Percentiles rank a stretch among this genome's conserved stretches.
These are phyloP conservation scores for Aureobasidium vineae DNA, from an alignment of 2,329 filamentous ascomycete genomes.

Conservation along the genomic window DNA sequence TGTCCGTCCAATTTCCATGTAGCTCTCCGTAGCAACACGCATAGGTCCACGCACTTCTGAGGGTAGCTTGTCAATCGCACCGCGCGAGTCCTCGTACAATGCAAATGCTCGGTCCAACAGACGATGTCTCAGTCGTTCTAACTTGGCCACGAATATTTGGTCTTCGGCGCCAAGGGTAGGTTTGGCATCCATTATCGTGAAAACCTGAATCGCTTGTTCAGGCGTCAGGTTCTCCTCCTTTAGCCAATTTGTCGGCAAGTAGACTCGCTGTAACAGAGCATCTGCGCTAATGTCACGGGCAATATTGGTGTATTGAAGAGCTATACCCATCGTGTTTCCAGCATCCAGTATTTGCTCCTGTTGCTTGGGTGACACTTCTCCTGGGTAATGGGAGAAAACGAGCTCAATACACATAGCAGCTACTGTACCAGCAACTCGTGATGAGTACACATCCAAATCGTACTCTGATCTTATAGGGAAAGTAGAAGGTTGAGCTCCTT, in stretches of 20 bases:
- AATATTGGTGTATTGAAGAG: conserved; percentile 76
- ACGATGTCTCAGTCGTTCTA: conserved; percentile 53
- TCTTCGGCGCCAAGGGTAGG: conserved; percentile 29
- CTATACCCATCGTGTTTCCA: conserved; percentile 66
- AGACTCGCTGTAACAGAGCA: conserved; percentile 64
- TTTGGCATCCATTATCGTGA: conserved; percentile 27
- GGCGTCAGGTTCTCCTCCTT: conserved; percentile 56
- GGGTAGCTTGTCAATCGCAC: conserved; percentile 62
- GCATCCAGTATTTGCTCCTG: conserved; percentile 53
- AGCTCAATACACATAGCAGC: conserved; percentile 67
- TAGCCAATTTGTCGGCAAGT: conserved; percentile 66
- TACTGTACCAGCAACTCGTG: conserved; percentile 70
- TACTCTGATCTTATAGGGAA: conserved; percentile 60
- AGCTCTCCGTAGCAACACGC: conserved; percentile 69
- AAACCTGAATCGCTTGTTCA: conserved; percentile 51
- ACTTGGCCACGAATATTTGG: conserved; percentile 47
- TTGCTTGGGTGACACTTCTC: conserved; percentile 33
- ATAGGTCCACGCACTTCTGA: conserved; percentile 60
- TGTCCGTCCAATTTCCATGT: conserved; percentile 72
- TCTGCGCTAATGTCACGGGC: conserved; percentile 70
- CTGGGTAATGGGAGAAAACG: conserved; percentile 59
- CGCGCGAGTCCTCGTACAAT: conserved; percentile 56
- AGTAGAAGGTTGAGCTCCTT: conserved; percentile 17
- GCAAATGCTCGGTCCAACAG: conserved; percentile 61
- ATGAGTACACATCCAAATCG: conserved; percentile 62